Evolutionary conservation across 306 rosid species (phyloP).

Genomic region (Vachellia pachyceras): DNA sequence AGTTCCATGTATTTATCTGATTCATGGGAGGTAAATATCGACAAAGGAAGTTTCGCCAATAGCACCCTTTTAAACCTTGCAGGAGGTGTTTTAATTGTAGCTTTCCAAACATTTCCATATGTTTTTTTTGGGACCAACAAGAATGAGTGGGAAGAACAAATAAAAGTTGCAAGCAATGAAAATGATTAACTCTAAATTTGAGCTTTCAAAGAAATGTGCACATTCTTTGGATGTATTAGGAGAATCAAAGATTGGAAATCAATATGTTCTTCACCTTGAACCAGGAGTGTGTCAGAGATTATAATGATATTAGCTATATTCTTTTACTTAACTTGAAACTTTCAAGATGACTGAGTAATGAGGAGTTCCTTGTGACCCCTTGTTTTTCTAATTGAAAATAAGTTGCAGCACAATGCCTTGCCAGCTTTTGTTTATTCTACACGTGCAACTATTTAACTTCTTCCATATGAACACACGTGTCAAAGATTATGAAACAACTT

Average conservation of each 20-base stretch:
- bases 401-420: neutral
- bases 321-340: neutral
- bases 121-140: neutral
- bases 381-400: neutral
- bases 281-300: neutral
- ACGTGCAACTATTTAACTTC: neutral
- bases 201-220: neutral
- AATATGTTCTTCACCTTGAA: constrained; percentile 24
- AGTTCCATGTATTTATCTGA: constrained; percentile 49
- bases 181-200: neutral
- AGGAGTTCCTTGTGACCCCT: neutral
- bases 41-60: constrained; percentile 38
- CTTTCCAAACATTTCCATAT: constrained; percentile 44
- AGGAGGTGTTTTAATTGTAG: constrained; percentile 49
- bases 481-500: neutral
- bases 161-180: neutral
- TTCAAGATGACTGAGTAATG: neutral
- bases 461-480: neutral
- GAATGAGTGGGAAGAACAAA: constrained; percentile 26
- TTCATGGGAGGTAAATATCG: constrained; percentile 53
- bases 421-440: neutral
- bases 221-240: neutral
- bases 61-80: constrained; percentile 36
- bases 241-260: neutral
- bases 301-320: neutral